Evolutionary conservation across 176 grass and related monocot genomes (phyloP).

Genomic region (Oryza meyeriana): DNA sequence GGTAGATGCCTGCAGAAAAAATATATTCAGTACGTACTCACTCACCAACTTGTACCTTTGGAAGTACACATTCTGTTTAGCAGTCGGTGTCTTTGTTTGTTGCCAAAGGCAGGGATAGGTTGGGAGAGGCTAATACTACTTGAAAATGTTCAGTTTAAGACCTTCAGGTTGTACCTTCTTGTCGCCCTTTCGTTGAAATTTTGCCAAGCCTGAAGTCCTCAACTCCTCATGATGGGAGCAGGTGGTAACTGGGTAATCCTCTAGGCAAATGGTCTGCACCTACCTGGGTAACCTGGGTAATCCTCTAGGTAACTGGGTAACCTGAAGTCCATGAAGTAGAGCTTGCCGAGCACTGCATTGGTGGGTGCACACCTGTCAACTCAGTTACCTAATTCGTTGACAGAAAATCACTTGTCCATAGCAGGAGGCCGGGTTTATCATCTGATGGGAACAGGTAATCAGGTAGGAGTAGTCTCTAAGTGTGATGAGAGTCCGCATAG

Average conservation of each 20-base stretch:
- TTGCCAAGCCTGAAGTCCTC: not conserved
- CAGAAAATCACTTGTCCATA: not conserved
- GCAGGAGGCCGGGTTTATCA: not conserved
- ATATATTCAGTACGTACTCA: too few species aligned
- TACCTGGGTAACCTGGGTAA: not conserved
- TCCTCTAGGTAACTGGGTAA: not conserved
- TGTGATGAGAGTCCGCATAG: not conserved
- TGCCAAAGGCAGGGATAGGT: constrained; percentile 13
- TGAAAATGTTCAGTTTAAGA: not conserved
- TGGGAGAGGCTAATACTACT: not conserved
- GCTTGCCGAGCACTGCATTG: not conserved
- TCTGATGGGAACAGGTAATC: not conserved
- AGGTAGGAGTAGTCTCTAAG: not conserved
- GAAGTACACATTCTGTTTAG: constrained; percentile 22
- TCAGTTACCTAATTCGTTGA: not conserved
- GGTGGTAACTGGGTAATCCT: not conserved
- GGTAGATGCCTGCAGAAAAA: not conserved
- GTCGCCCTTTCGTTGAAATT: constrained; percentile 12
- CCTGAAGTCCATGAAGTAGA: not conserved
- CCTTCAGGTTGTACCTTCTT: not conserved
- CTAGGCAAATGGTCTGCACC: too few species aligned
- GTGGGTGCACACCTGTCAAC: not conserved
- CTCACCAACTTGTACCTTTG: not conserved
- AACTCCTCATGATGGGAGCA: too few species aligned
- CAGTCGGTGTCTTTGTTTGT: not conserved